These are phyloP conservation scores for Spongospora subterranea DNA, from an alignment of 208 protist species.

Conservation along the genomic window DNA sequence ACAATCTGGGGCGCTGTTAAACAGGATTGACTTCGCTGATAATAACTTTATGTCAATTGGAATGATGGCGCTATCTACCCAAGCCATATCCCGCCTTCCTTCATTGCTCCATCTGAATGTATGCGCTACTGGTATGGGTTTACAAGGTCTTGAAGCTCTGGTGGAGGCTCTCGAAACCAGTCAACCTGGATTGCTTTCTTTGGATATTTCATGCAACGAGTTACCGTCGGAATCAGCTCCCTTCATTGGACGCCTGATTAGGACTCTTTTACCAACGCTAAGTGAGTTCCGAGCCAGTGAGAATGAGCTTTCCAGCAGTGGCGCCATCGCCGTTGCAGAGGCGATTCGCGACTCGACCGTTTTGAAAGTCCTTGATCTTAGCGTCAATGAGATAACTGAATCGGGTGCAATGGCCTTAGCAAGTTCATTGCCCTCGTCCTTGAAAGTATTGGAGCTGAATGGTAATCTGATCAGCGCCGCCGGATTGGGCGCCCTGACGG, in stretches of 20 bases:
- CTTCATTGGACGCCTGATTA: neutral
- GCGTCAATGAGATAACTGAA: conserved; percentile 42
- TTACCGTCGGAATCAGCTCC: neutral
- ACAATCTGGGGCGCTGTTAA: neutral
- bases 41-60: conserved; percentile 18
- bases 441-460: conserved; percentile 31
- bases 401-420: neutral
- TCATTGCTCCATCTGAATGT: conserved; percentile 31
- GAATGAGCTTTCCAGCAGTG: conserved; percentile 25
- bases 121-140: neutral
- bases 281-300: neutral
- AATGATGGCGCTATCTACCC: neutral
- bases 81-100: neutral
- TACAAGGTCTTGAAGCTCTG: conserved; percentile 1
- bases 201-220: conserved; percentile 30
- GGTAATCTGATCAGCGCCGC: conserved; percentile 40
- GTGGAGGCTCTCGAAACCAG: neutral
- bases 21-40: neutral
- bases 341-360: neutral
- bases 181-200: neutral
- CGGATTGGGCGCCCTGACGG: neutral
- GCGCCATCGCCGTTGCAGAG: neutral
- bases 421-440: neutral
- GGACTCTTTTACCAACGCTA: neutral
- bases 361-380: neutral